phyloP scores from a whole-genome alignment of 257 asterid species.

The Marsdenia floribunda region DNA sequence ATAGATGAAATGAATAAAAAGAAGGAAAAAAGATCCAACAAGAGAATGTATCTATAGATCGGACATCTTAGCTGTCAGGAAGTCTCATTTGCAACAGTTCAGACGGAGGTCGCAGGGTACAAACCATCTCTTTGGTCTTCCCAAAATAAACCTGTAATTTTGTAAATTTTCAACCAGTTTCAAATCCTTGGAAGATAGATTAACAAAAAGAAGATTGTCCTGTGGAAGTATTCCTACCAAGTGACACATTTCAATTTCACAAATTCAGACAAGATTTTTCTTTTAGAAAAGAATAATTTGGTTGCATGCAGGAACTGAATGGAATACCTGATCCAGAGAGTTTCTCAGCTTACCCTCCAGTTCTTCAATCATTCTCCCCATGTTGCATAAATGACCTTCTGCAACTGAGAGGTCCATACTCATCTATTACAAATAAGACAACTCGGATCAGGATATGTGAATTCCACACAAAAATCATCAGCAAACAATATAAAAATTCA shows the following conservation, averaged over 20 bases:
- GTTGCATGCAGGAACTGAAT: neutral
- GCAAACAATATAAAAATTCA: neutral
- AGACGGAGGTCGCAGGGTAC: conserved; percentile 84
- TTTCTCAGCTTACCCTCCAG: conserved; percentile 96
- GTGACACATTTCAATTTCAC: neutral
- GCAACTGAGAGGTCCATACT: conserved; percentile 67
- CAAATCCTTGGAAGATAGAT: neutral
- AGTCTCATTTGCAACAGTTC: conserved; percentile 64
- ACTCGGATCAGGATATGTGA: conserved; percentile 1
- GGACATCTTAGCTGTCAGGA: conserved; percentile 47
- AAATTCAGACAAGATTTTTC: neutral
- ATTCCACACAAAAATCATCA: neutral
- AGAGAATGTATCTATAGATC: neutral
- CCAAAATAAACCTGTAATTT: conserved; percentile 84
- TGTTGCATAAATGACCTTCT: conserved; percentile 91
- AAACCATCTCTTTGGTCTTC: conserved; percentile 98
- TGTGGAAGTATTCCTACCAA: neutral
- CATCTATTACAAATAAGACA: conserved; percentile 46
- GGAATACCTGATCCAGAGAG: conserved; percentile 82
- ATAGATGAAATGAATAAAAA: neutral
- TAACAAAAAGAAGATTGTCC: neutral
- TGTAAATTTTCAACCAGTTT: neutral
- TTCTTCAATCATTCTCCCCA: conserved; percentile 99
- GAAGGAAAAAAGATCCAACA: neutral
- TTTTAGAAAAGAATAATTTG: no score